Conservation (phyloP, 305 asterid species). For the Lippia alba region DNA sequence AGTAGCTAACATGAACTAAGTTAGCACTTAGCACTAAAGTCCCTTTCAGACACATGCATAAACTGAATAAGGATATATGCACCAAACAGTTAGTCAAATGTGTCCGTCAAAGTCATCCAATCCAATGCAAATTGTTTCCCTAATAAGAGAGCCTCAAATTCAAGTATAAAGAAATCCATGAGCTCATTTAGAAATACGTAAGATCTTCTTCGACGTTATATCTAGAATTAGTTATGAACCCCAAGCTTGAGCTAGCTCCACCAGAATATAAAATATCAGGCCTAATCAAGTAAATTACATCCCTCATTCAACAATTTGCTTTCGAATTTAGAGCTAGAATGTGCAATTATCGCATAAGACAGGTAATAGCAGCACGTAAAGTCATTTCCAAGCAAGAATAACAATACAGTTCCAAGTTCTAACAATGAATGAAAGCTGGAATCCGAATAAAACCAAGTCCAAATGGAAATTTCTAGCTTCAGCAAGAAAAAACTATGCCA, state of each 20-base stretch:
- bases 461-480: slow-evolving; percentile 13
- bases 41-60: slow-evolving; percentile 14
- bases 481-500: slow-evolving; percentile 16
- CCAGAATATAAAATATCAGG: too few relatives aligned
- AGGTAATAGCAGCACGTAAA: neutral
- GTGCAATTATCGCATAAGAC: neutral
- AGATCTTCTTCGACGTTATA: neutral
- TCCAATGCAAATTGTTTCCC: too few relatives aligned
- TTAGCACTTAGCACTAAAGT: neutral
- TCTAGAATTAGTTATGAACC: neutral
- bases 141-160: neutral
- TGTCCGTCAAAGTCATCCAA: neutral
- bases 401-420: neutral
- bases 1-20: neutral
- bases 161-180: slow-evolving; percentile 7
- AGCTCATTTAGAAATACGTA: neutral
- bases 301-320: too few relatives aligned
- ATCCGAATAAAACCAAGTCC: neutral
- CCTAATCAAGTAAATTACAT: too few relatives aligned
- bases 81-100: neutral
- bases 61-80: neutral
- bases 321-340: too few relatives aligned
- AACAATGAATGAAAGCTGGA: neutral
- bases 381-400: slow-evolving; percentile 13
- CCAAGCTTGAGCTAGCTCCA: neutral